Evolutionary conservation across 1,139 yeast species (phyloP).

Genomic region (Yamadazyma atmosphaerica): DNA sequence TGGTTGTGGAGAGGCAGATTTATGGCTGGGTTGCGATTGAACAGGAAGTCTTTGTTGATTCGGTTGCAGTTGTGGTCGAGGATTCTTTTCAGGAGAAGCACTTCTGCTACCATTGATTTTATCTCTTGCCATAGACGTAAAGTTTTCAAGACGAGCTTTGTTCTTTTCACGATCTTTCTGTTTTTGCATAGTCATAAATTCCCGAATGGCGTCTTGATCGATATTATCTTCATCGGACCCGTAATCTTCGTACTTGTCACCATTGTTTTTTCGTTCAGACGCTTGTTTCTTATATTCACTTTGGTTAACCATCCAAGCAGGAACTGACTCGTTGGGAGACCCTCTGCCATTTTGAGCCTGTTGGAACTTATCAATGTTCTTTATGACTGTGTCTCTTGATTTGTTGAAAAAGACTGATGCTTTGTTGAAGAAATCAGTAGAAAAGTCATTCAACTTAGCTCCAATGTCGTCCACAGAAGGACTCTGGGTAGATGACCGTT

Average conservation of each 20-base stretch:
- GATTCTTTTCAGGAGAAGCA: constrained; percentile 7
- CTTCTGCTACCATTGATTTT: constrained; percentile 14
- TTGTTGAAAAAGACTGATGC: constrained; percentile 63
- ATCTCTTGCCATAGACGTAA: constrained; percentile 22
- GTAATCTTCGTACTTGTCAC: constrained; percentile 37
- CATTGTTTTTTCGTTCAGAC: constrained; percentile 34
- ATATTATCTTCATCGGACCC: constrained; percentile 49
- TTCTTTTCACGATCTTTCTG: constrained; percentile 39
- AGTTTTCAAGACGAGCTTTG: constrained; percentile 24
- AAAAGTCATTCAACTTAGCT: constrained; percentile 55
- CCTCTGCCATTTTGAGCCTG: constrained; percentile 18
- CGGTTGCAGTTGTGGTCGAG: constrained; percentile 8
- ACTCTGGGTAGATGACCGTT: constrained; percentile 5
- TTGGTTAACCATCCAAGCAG: constrained; percentile 79
- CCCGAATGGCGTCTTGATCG: constrained; percentile 41
- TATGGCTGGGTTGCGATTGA: background rate
- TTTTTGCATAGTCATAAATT: constrained; percentile 39
- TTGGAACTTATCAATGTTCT: constrained; percentile 65
- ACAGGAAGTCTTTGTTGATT: background rate
- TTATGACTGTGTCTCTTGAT: constrained; percentile 62
- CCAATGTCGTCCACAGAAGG: constrained; percentile 17
- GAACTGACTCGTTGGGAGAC: constrained; percentile 44
- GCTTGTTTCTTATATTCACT: constrained; percentile 47
- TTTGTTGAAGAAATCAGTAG: constrained; percentile 59
- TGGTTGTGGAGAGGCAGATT: constrained; percentile 1